phyloP scores from a whole-genome alignment of 768 basidiomycete species.

The Asterophora parasitica region DNA sequence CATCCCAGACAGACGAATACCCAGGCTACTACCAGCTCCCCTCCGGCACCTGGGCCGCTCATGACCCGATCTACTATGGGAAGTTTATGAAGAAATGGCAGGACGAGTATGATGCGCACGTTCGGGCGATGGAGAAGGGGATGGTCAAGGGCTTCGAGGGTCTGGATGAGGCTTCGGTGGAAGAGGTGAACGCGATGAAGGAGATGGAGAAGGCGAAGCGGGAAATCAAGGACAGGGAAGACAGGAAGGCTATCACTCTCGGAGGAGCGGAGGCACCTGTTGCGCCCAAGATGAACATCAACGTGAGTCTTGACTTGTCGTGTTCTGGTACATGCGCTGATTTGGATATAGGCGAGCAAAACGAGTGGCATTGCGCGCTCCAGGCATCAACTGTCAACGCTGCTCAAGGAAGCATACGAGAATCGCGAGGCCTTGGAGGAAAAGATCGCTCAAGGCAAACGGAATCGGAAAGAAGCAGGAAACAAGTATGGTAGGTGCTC shows the following conservation, averaged over 20 bases:
- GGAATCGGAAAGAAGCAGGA: constrained; percentile 85
- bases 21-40: constrained; percentile 87
- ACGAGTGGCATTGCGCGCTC: constrained; percentile 63
- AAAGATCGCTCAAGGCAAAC: constrained; percentile 73
- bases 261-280: constrained; percentile 50
- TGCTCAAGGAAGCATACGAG: constrained; percentile 77
- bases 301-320: constrained; percentile 41
- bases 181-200: constrained; percentile 60
- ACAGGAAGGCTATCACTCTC: constrained; percentile 68
- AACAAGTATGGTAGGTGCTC: constrained; percentile 79
- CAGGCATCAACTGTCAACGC: constrained; percentile 73
- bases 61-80: constrained; percentile 67
- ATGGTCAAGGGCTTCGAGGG: constrained; percentile 66
- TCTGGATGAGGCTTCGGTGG: constrained; percentile 45
- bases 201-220: constrained; percentile 77
- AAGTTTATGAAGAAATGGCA: constrained; percentile 72
- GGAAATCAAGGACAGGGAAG: constrained; percentile 73
- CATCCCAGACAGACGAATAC: constrained; percentile 69
- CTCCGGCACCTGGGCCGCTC: constrained; percentile 72
- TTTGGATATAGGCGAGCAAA: constrained; percentile 55
- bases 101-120: constrained; percentile 62
- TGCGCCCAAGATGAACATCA: constrained; percentile 81
- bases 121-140: constrained; percentile 70
- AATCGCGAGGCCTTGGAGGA: constrained; percentile 83
- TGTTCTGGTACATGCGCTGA: neutral